Conservation (phyloP, 768 basidiomycete species). For the Termitomyces heimii region DNA sequence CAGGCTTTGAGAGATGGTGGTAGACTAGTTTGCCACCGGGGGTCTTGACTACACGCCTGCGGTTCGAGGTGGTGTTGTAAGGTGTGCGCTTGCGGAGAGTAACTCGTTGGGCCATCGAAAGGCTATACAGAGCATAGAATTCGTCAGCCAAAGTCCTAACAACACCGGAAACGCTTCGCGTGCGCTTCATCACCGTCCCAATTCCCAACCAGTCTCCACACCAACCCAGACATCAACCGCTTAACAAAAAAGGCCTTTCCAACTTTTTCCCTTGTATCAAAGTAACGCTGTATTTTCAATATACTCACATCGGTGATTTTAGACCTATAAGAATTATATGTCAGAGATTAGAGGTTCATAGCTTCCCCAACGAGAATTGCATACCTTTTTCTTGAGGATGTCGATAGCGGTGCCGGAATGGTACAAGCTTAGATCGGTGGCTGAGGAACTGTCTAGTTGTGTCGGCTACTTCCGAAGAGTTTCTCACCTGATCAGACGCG, state of each 20-base stretch:
- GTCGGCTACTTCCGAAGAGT: slow-evolving; percentile 23
- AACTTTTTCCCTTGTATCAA: background rate
- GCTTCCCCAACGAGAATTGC: slow-evolving; percentile 7
- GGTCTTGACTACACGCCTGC: slow-evolving; percentile 93
- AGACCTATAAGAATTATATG: slow-evolving; percentile 2
- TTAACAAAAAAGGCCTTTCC: background rate
- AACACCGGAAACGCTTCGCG: background rate
- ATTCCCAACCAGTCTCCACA: background rate
- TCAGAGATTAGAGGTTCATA: slow-evolving; percentile 6
- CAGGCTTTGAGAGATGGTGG: slow-evolving; percentile 96
- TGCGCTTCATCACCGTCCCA: background rate
- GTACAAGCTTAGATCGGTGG: slow-evolving; percentile 23
- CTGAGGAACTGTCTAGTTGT: slow-evolving; percentile 32
- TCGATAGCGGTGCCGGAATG: slow-evolving; percentile 43
- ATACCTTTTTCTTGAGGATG: slow-evolving; percentile 46
- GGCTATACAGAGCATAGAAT: slow-evolving; percentile 11
- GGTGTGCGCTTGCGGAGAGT: slow-evolving; percentile 98
- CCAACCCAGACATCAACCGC: background rate
- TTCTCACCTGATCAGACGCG: slow-evolving; percentile 5
- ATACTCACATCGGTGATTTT: slow-evolving; percentile 28
- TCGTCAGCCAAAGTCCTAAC: background rate
- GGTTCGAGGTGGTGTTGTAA: slow-evolving; percentile 97
- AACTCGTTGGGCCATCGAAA: slow-evolving; percentile 94
- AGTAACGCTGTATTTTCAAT: background rate
- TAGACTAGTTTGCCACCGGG: slow-evolving; percentile 98